Conservation (phyloP, 495 filamentous ascomycete genomes). For the Hamigera avellanea region DNA sequence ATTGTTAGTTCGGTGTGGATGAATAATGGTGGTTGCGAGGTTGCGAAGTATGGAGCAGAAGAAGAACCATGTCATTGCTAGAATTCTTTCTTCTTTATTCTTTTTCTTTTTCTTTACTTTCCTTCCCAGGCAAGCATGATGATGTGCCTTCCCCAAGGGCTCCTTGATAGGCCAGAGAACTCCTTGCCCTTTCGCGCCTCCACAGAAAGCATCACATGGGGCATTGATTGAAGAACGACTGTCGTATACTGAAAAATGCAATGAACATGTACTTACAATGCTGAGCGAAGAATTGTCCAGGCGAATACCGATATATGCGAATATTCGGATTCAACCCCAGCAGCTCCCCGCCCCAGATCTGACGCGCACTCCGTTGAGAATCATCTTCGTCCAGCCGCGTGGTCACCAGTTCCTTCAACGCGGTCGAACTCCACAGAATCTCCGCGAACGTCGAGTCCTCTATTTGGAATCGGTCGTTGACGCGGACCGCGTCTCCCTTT, state of each 20-base stretch:
- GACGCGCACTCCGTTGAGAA: conserved; percentile 3
- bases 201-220: too few species aligned
- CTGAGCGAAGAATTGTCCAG: conserved; percentile 80
- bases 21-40: too few species aligned
- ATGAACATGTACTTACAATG: conserved; percentile 57
- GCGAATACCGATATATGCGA: conserved; percentile 77
- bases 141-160: too few species aligned
- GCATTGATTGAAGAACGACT: too few species aligned
- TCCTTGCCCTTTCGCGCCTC: too few species aligned
- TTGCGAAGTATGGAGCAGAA: too few species aligned
- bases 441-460: conserved; percentile 66
- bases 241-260: too few species aligned
- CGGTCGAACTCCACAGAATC: conserved; percentile 49
- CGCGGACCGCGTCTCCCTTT: conserved; percentile 70
- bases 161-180: too few species aligned
- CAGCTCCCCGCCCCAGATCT: conserved; percentile 69
- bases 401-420: conserved; percentile 19
- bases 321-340: conserved; percentile 87
- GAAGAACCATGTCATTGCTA: too few species aligned
- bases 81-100: conserved; percentile 1
- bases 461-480: conserved; percentile 87
- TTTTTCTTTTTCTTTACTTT: too few species aligned
- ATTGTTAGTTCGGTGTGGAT: conserved; percentile 2
- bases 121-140: too few species aligned
- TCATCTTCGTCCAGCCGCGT: conserved; percentile 31